Base-by-base conservation (phyloP, 2,329 filamentous ascomycete species). In the Claviceps maximensis region DNA sequence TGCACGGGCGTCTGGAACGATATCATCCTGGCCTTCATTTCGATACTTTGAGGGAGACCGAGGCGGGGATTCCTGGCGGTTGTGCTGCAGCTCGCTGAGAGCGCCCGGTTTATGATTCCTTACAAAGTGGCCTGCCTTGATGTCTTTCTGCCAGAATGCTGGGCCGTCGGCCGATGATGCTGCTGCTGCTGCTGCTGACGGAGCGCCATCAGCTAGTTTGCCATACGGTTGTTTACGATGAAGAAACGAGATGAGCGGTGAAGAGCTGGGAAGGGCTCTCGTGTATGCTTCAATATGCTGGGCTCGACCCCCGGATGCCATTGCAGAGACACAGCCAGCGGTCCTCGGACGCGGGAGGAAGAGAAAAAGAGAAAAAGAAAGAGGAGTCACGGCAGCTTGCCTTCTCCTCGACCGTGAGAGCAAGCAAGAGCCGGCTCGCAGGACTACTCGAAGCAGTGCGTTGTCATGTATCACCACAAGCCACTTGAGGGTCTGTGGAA, bases 1-100 rank as follows among this genome's bases (percentile, higher is more conserved):
- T 17, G 36, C 48, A 27, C 38, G 23, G 27, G 25, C 25, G 17
- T 9, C 25, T 9, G 29, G 45, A 8, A 10, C 19, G 9, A 62
- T 55, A 15, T 69, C 63, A 47, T 64, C 61, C 59, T 56, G 55
- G 29, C 55, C 29, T 44, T 65, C 65, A 50, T 70, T 66, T 54
- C 63, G 62, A 9, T 61, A 60, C 54, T 71, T 74, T 46, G 65
- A 66, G 1, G 72, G 69, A 19, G 72, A 69, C 19, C 69, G 63
- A 25, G 67, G 63, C 23, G 63, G 59, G 48, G 67, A 62, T 53
- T 70, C 71, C 58, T 72, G 72, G 53, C 75, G 74, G 62, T 82
- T 82, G 54, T 77, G 73, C 54, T 77, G 76, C 45, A 81, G 71
- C 62, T 83, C 80, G 49, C 73, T 73, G 17, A 83, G 69, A 51